Base-by-base conservation (phyloP, 768 basidiomycete genomes). In the Astraeus odoratus region DNA sequence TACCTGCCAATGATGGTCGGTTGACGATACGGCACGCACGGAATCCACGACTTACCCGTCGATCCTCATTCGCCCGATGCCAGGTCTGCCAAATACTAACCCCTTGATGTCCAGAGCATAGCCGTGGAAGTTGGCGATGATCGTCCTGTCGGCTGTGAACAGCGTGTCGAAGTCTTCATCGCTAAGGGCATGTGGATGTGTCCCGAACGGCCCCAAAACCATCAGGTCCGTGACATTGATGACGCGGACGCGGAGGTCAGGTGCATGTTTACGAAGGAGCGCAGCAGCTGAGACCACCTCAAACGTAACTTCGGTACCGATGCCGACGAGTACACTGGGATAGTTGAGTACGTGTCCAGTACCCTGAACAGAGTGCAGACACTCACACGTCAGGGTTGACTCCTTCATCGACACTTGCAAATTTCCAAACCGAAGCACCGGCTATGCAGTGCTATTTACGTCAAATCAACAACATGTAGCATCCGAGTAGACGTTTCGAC, bases 221-320 rank as follows among this genome's bases (percentile, higher is more conserved):
- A 96, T 84, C 36, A 94, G 71, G 56, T 95, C 91, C 2, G 88
- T 87, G 48, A 95, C 83, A 52, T 95, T 94, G 46, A 94, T 80
- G 46, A 94, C 86, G 16, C 88, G 80, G 6, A 90, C 81, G 29
- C 92, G 82, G 22, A 96, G 74, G 8, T 74, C 73, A 2, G 86
- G 81, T n/a, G 71, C 70, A 19, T 76, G 65, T 56, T 79, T 77
- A 54, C 83, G 81, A 20, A 94, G 76, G 18, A 93, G 73, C 2
- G 81, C 80, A 0, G 88, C 85, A 1, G 92, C 91, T 2, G 87
- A 84, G 56, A 95, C 81, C 44, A 91, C 83, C 59, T 96, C 92
- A 53, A 89, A 84, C 0, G 88, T 94, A 19, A 89, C 75, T 62
- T 93, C 92, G 22, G 87, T 83, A 50, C 92, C 91, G 55, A 89